Evolutionary conservation across 164 flowering plant species (phyloP).

Genomic region (Taxillus chinensis): DNA sequence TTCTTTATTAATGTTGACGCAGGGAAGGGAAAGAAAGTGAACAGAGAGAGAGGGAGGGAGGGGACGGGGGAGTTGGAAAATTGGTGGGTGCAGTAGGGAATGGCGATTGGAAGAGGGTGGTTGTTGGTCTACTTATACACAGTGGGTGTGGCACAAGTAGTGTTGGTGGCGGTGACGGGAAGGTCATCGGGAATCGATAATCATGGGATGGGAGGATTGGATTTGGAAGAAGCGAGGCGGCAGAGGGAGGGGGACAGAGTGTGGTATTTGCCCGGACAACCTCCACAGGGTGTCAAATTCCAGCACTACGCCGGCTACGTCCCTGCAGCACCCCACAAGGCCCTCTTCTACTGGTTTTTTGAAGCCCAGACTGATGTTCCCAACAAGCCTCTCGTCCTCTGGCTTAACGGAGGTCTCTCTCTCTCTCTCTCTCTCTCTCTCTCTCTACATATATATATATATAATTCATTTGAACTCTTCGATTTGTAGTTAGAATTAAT

Average conservation of each 20-base stretch:
- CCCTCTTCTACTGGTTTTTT: conserved; percentile 59
- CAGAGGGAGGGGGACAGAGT: conserved; percentile 31
- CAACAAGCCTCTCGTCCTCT: conserved; percentile 41
- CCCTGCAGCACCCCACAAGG: conserved; percentile 28
- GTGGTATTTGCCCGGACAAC: conserved; percentile 41
- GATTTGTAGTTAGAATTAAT: no score
- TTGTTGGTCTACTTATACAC: no score
- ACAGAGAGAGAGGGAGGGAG: no score
- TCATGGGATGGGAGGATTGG: neutral
- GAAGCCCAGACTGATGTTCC: conserved; percentile 23
- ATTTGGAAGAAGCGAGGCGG: neutral
- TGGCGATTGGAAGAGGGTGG: no score
- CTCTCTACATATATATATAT: neutral
- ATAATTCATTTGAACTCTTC: no score
- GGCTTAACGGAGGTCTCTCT: conserved; percentile 56
- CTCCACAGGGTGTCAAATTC: conserved; percentile 24
- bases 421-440: conserved; percentile 5
- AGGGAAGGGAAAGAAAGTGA: no score
- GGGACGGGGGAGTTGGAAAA: no score
- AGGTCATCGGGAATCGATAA: neutral
- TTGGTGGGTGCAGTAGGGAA: no score
- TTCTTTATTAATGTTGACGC: no score
- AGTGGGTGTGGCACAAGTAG: no score
- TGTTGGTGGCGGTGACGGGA: neutral
- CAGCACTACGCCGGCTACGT: conserved; percentile 53